Conservation (phyloP, 163 green algal species). For the Prototheca wickerhamii region DNA sequence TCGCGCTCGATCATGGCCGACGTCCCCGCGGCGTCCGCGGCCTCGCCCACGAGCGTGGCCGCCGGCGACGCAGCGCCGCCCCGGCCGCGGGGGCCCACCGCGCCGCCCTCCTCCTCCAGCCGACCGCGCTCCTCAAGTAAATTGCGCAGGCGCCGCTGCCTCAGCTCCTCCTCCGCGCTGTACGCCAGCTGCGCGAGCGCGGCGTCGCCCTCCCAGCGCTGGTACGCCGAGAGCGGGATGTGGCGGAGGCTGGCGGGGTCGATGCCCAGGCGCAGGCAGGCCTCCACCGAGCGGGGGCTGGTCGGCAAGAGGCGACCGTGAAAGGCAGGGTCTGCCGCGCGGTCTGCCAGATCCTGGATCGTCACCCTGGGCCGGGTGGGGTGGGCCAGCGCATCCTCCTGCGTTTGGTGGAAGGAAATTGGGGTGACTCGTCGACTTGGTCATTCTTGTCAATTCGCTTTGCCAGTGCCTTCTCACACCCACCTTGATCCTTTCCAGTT, state of each 20-base stretch:
- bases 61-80: too few relatives aligned
- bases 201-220: conserved; percentile 28
- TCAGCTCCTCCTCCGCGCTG: conserved; percentile 49
- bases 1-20: conserved; percentile 54
- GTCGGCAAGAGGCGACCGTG: conserved; percentile 12
- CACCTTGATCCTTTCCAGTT: conserved; percentile 1
- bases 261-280: conserved; percentile 68
- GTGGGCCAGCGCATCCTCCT: background rate
- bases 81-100: too few relatives aligned
- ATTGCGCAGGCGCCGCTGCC: too few relatives aligned
- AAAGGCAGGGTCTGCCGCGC: conserved; percentile 4
- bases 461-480: background rate
- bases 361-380: background rate
- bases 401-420: too few relatives aligned
- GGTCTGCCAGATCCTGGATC: conserved; percentile 3
- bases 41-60: too few relatives aligned
- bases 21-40: background rate
- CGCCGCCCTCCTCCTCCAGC: too few relatives aligned
- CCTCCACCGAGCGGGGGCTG: conserved; percentile 64
- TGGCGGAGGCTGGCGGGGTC: conserved; percentile 61
- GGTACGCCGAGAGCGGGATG: conserved; percentile 41
- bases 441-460: too few relatives aligned
- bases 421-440: too few relatives aligned
- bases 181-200: conserved; percentile 60
- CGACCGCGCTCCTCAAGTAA: too few relatives aligned